Evolutionary conservation across 257 asterid genomes (phyloP).

Genomic region (Solanum chilense): DNA sequence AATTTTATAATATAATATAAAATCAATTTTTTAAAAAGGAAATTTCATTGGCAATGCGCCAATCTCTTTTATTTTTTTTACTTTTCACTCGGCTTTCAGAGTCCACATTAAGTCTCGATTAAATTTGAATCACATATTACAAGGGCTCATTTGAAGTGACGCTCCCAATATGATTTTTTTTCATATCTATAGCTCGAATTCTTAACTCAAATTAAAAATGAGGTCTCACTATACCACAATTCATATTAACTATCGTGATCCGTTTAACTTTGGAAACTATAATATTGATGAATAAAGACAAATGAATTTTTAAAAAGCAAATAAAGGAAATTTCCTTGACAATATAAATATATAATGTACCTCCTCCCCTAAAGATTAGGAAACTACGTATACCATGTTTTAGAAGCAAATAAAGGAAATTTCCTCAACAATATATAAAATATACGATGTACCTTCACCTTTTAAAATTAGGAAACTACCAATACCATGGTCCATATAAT

Average conservation of each 20-base stretch:
- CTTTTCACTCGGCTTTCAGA: fast-evolving
- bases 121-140: not conserved
- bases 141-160: not conserved
- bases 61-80: not conserved
- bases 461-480: not conserved
- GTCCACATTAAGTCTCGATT: no score
- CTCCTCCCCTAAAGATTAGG: not conserved
- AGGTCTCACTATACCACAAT: not conserved
- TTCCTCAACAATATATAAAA: not conserved
- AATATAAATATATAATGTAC: not conserved
- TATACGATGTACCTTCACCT: not conserved
- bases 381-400: not conserved
- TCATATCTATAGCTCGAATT: fast-evolving
- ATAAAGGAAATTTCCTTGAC: not conserved
- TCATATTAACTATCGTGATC: no score
- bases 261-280: not conserved
- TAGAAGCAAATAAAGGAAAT: not conserved
- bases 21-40: not conserved
- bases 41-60: not conserved
- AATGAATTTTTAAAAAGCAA: not conserved
- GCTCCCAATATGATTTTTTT: fast-evolving
- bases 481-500: not conserved
- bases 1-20: no score
- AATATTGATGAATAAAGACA: not conserved
- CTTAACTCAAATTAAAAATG: fast-evolving